These are phyloP conservation scores for Wickerhamomyces mucosus DNA, from an alignment of 805 yeast genomes.

Conservation along the genomic window DNA sequence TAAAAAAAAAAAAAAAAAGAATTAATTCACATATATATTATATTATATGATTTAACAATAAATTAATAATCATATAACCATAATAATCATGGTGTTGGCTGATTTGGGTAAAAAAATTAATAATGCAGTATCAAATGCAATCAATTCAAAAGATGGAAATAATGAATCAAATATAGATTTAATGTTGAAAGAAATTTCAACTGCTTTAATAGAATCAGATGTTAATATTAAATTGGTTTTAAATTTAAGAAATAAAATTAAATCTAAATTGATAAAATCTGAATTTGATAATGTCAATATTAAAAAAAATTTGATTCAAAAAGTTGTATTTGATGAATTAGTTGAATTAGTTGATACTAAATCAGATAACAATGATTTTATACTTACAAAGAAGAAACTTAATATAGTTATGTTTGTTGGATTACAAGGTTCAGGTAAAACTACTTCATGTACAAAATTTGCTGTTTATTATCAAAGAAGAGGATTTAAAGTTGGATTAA, in stretches of 20 bases:
- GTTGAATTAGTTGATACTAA: constrained; percentile 74
- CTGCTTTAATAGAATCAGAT: constrained; percentile 88
- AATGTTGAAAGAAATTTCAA: constrained; percentile 80
- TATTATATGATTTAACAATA: no score
- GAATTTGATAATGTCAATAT: constrained; percentile 49
- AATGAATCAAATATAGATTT: constrained; percentile 55
- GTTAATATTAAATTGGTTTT: constrained; percentile 84
- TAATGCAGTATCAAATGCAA: constrained; percentile 57
- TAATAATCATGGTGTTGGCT: constrained; percentile 81
- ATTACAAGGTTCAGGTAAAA: constrained; percentile 97
- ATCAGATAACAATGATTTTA: constrained; percentile 48
- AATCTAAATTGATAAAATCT: constrained; percentile 41
- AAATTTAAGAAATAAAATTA: constrained; percentile 62
- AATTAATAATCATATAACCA: no score
- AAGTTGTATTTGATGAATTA: constrained; percentile 89
- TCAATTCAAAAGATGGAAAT: constrained; percentile 42
- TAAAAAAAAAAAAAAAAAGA: no score
- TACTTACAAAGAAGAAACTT: constrained; percentile 75
- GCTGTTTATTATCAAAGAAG: constrained; percentile 91
- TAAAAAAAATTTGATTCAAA: constrained; percentile 77
- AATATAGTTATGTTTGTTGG: constrained; percentile 96
- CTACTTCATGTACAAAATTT: constrained; percentile 92
- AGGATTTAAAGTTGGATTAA: constrained; percentile 91
- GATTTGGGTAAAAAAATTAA: constrained; percentile 73
- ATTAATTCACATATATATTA: no score